A percentile compares a stretch with the other conserved stretches of the same genome.
phyloP scores from a whole-genome alignment of 805 yeast species.

The Teunomyces gatunensis region DNA sequence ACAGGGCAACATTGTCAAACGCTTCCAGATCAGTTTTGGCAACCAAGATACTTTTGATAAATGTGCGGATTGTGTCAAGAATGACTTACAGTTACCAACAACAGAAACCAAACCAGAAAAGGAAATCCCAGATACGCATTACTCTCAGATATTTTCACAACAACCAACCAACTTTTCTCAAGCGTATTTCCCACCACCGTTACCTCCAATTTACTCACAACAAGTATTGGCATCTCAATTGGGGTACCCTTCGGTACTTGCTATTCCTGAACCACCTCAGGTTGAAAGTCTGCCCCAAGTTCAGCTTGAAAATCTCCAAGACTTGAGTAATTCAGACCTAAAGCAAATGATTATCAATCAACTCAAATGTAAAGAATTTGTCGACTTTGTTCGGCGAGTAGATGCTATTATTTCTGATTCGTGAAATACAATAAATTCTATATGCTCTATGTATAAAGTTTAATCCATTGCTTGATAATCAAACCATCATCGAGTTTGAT shows the following conservation, averaged over 20 bases:
- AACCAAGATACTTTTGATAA: conserved; percentile 10
- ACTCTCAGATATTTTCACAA: not conserved
- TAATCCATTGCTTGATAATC: conserved; percentile 55
- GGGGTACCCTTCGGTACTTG: not conserved
- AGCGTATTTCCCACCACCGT: not conserved
- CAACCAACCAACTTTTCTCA: not conserved
- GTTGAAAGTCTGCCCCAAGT: not conserved
- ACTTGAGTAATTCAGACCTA: conserved; percentile 6
- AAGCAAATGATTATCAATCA: conserved; percentile 5
- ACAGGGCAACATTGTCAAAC: conserved; percentile 16
- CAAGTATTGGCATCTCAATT: not conserved
- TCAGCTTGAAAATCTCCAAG: not conserved
- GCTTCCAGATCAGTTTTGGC: conserved; percentile 30
- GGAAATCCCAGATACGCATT: not conserved
- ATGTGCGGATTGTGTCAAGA: conserved; percentile 8
- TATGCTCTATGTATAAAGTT: conserved; percentile 15
- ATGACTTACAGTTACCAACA: conserved; percentile 5
- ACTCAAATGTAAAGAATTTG: conserved; percentile 14
- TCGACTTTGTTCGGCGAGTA: conserved; percentile 14
- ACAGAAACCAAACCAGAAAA: conserved; percentile 1
- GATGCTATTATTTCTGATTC: conserved; percentile 13
- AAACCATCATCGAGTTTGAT: conserved; percentile 55
- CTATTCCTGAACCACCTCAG: not conserved
- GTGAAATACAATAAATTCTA: conserved; percentile 1
- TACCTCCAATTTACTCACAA: not conserved